phyloP scores from a whole-genome alignment of 1,284 basidiomycete genomes.

The Ganoderma lingzhi region DNA sequence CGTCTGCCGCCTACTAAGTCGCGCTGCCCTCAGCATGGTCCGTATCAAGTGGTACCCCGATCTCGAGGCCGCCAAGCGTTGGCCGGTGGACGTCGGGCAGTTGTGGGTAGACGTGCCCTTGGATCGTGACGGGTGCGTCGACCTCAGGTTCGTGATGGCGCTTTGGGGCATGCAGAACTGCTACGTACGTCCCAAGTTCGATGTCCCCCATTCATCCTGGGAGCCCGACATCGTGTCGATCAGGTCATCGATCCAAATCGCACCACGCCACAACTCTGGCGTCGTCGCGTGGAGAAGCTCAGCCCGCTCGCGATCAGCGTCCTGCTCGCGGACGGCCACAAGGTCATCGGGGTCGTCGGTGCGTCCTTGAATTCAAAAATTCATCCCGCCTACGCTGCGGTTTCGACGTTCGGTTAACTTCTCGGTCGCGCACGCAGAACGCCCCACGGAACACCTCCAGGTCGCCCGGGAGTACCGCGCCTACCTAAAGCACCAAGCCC shows the following conservation, averaged over 20 bases:
- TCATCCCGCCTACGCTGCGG: too few species aligned
- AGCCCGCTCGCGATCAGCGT: slow-evolving; percentile 19
- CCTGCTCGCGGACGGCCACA: slow-evolving; percentile 12
- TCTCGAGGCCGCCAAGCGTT: slow-evolving; percentile 6
- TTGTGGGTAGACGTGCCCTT: slow-evolving; percentile 20
- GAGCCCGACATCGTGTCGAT: neutral
- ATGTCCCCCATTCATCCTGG: neutral
- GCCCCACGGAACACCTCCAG: slow-evolving; percentile 12
- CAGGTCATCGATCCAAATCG: slow-evolving; percentile 21
- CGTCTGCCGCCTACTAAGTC: neutral
- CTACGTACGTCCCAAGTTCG: slow-evolving; percentile 17
- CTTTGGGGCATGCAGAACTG: slow-evolving; percentile 31
- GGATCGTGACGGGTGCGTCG: slow-evolving; percentile 17
- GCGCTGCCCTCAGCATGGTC: slow-evolving; percentile 5
- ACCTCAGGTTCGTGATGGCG: slow-evolving; percentile 18
- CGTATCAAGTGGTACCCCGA: slow-evolving; percentile 29
- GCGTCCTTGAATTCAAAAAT: too few species aligned
- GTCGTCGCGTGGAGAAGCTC: slow-evolving; percentile 17
- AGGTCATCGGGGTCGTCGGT: slow-evolving; percentile 25
- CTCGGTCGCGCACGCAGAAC: too few species aligned
- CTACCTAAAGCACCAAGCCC: neutral
- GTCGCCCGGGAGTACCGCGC: slow-evolving; percentile 18
- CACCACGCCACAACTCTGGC: slow-evolving; percentile 1
- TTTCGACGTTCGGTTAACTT: too few species aligned
- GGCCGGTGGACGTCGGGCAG: slow-evolving; percentile 20